Evolutionary conservation across 2,329 filamentous ascomycete genomes (phyloP).

Genomic region (Fusarium sp.): DNA sequence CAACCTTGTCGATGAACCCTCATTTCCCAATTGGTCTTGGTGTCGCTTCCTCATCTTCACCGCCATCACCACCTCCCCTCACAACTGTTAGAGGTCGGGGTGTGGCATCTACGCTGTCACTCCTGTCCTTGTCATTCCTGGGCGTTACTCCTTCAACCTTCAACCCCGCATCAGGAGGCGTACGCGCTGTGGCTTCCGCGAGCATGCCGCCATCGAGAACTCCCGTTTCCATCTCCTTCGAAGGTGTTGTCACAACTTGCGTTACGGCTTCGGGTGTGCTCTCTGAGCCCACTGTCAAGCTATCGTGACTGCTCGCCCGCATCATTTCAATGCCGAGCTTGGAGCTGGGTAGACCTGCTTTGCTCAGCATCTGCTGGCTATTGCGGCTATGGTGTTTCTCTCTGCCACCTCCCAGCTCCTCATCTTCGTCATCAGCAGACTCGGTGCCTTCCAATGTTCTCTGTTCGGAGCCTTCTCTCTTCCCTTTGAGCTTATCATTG

Average conservation of each 20-base stretch:
- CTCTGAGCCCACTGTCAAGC: constrained; percentile 71
- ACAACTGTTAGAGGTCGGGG: constrained; percentile 56
- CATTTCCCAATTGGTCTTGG: constrained; percentile 55
- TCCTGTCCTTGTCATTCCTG: constrained; percentile 27
- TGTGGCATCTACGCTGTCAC: constrained; percentile 59
- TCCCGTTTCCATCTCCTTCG: constrained; percentile 57
- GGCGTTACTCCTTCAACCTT: constrained; percentile 25
- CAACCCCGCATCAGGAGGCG: constrained; percentile 44
- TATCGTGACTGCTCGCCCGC: constrained; percentile 94
- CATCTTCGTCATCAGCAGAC: constrained; percentile 95
- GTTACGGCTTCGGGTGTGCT: constrained; percentile 67
- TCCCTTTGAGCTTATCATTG: constrained; percentile 80
- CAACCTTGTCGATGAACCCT: constrained; percentile 10
- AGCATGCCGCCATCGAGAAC: constrained; percentile 43
- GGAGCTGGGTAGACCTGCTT: constrained; percentile 78
- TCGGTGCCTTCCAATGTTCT: constrained; percentile 81
- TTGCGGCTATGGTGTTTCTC: constrained; percentile 65
- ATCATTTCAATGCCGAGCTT: constrained; percentile 98
- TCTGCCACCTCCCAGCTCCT: constrained; percentile 77
- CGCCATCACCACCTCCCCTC: constrained; percentile 22
- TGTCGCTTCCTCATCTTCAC: constrained; percentile 57
- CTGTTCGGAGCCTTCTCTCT: constrained; percentile 82
- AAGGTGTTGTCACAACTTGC: constrained; percentile 65
- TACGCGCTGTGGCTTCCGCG: constrained; percentile 34
- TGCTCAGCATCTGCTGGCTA: constrained; percentile 58